phyloP scores from a whole-genome alignment of 345 rosid species.

The Syzygium grande region DNA sequence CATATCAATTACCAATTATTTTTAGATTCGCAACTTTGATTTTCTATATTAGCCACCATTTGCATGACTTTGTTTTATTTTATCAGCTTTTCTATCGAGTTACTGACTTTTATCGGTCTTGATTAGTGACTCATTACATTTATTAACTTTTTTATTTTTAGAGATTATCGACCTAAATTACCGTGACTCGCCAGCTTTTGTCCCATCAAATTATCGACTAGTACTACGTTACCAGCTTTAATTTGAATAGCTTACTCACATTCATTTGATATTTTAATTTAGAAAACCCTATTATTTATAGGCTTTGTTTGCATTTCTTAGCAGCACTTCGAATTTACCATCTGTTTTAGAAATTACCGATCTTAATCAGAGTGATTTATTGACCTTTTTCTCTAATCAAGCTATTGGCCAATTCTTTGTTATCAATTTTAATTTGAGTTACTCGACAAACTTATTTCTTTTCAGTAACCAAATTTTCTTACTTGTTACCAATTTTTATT shows the following conservation, averaged over 20 bases:
- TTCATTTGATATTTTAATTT: neutral
- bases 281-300: neutral
- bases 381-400: neutral
- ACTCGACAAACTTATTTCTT: neutral
- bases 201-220: neutral
- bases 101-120: neutral
- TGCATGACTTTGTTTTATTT: neutral
- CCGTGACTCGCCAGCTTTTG: neutral
- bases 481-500: neutral
- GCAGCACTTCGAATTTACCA: neutral
- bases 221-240: neutral
- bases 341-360: rapidly evolving
- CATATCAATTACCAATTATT: neutral
- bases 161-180: neutral
- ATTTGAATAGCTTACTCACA: neutral
- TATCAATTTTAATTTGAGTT: neutral
- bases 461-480: neutral
- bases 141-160: neutral
- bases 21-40: neutral
- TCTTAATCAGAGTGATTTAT: neutral
- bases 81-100: neutral
- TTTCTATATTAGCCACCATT: neutral
- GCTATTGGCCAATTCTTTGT: neutral
- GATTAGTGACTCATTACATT: neutral
- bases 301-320: neutral